These are phyloP conservation scores for Candida pseudoviswanathii DNA, from an alignment of 1,139 yeast species.

Conservation along the genomic window DNA sequence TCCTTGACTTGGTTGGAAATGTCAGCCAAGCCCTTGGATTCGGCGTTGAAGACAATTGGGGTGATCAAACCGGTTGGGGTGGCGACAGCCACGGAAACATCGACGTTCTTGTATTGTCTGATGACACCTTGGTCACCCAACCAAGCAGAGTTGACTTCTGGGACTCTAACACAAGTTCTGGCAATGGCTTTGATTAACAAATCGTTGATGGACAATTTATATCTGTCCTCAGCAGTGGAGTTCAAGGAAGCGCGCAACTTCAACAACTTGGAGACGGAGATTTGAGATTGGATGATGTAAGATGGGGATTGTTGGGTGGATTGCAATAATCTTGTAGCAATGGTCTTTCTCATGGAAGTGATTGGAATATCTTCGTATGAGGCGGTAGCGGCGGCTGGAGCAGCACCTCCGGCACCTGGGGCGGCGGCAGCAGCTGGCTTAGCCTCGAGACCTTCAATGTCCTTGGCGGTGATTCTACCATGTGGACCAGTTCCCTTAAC, in stretches of 20 bases:
- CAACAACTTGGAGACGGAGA: constrained; percentile 86
- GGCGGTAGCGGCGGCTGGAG: constrained; percentile 53
- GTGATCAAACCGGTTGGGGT: constrained; percentile 97
- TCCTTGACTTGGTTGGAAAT: constrained; percentile 88
- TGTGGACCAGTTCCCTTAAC: constrained; percentile 92
- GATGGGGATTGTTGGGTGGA: constrained; percentile 90
- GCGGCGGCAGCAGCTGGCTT: constrained; percentile 38
- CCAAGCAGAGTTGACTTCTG: constrained; percentile 95
- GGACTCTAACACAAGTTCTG: constrained; percentile 85
- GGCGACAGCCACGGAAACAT: constrained; percentile 97
- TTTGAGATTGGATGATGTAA: constrained; percentile 84
- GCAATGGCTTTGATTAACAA: constrained; percentile 93
- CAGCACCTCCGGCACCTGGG: constrained; percentile 43
- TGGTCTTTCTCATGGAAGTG: constrained; percentile 90
- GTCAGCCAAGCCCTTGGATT: constrained; percentile 77
- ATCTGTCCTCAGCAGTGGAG: constrained; percentile 81
- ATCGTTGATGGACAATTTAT: constrained; percentile 92
- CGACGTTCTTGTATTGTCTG: constrained; percentile 90
- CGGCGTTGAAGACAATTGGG: constrained; percentile 89
- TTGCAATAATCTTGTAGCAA: constrained; percentile 83
- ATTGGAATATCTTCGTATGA: constrained; percentile 82
- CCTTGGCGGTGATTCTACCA: constrained; percentile 91
- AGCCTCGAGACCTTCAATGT: constrained; percentile 70
- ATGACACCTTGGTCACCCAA: constrained; percentile 85
- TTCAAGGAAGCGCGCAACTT: constrained; percentile 91